phyloP scores from a whole-genome alignment of 2,329 filamentous ascomycete species.

The Xylariaceae sp. region DNA sequence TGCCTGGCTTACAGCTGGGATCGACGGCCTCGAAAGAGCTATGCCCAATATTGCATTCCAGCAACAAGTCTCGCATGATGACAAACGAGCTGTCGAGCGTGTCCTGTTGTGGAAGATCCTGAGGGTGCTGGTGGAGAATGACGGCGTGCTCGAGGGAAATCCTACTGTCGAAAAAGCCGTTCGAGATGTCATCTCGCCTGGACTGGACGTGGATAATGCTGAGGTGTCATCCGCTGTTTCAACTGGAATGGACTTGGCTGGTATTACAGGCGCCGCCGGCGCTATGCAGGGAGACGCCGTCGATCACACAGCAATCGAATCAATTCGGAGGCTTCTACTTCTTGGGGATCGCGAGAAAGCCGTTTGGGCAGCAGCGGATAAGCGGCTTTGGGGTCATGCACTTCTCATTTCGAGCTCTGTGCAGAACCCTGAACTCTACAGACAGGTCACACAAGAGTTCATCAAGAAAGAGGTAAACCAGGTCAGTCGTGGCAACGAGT shows the following conservation, averaged over 20 bases:
- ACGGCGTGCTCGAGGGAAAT: conserved; percentile 76
- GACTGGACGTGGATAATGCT: conserved; percentile 31
- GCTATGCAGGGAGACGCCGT: conserved; percentile 61
- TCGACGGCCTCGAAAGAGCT: conserved; percentile 67
- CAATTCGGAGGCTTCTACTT: conserved; percentile 70
- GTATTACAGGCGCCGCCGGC: conserved; percentile 35
- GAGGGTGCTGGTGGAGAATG: conserved; percentile 77
- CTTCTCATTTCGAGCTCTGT: conserved; percentile 80
- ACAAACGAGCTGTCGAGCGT: conserved; percentile 75
- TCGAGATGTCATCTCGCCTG: conserved; percentile 69
- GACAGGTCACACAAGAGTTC: conserved; percentile 92
- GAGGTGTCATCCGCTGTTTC: conserved; percentile 26
- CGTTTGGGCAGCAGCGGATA: conserved; percentile 90
- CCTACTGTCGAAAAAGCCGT: conserved; percentile 71
- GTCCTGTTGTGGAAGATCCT: conserved; percentile 85
- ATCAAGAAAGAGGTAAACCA: conserved; percentile 91
- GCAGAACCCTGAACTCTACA: conserved; percentile 76
- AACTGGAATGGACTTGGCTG: conserved; percentile 38
- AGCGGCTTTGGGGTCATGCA: conserved; percentile 92
- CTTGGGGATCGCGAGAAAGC: conserved; percentile 85
- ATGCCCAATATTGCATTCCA: conserved; percentile 48
- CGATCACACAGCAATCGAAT: conserved; percentile 67
- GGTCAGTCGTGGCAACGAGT: conserved; percentile 74
- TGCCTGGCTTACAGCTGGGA: conserved; percentile 74
- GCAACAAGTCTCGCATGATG: conserved; percentile 53